Evolutionary conservation across 176 grass and related monocot species (phyloP).

Genomic region (Oropetium thomaeum): DNA sequence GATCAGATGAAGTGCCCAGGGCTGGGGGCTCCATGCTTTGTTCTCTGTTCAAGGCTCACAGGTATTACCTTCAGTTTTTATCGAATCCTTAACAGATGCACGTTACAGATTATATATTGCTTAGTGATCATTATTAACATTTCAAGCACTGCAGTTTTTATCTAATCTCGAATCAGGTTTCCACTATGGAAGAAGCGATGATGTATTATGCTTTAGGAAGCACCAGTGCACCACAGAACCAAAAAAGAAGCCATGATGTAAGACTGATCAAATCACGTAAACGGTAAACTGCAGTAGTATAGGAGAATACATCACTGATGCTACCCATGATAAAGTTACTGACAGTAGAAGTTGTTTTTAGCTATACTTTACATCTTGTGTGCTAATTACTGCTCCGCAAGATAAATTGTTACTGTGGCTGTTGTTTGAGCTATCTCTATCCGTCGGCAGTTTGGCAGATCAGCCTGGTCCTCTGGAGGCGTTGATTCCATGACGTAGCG

Average conservation of each 20-base stretch:
- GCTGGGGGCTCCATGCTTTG: neutral
- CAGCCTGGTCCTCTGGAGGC: neutral
- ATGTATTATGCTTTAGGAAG: neutral
- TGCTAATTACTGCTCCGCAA: no score
- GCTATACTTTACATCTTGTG: neutral
- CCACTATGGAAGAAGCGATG: neutral
- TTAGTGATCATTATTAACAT: neutral
- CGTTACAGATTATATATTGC: no score
- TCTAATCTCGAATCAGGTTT: neutral
- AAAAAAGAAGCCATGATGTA: no score
- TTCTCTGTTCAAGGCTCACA: neutral
- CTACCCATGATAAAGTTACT: neutral
- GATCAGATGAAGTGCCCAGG: neutral
- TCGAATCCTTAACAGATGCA: neutral
- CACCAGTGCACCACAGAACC: neutral
- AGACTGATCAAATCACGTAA: no score
- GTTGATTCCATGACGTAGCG: neutral
- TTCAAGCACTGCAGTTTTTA: neutral
- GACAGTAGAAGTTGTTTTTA: neutral
- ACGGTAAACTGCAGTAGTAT: no score
- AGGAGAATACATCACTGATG: neutral
- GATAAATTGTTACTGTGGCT: neutral
- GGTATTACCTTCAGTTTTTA: neutral
- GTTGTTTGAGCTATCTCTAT: neutral
- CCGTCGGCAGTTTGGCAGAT: neutral